Percentiles rank a stretch among this genome's conserved stretches.
Conservation (phyloP, 306 rosid genomes). For the Oemleria cerasiformis region DNA sequence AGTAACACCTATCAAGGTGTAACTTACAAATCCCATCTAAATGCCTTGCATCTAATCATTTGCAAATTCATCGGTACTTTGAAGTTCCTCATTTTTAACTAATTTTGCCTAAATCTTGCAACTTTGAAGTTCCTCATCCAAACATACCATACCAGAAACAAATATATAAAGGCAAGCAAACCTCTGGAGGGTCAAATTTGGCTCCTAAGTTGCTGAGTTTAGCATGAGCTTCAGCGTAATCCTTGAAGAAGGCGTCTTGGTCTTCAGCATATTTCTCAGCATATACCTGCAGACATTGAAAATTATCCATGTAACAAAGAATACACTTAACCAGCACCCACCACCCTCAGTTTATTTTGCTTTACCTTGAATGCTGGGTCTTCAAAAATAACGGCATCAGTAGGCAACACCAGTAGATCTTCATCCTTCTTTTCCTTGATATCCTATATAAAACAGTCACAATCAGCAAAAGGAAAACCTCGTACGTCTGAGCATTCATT, state of each 20-base stretch:
- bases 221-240: constrained; percentile 98
- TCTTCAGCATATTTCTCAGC: constrained; percentile 93
- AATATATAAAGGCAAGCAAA: constrained; percentile 27
- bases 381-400: constrained; percentile 89
- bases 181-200: constrained; percentile 97
- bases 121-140: no score
- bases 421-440: constrained; percentile 85
- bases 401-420: constrained; percentile 87
- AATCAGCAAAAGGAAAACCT: constrained; percentile 28
- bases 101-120: no score
- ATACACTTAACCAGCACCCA: neutral
- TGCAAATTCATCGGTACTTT: no score
- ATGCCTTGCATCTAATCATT: no score
- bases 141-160: constrained; percentile 1
- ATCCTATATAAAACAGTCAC: constrained; percentile 53
- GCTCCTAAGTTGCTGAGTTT: constrained; percentile 95
- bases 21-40: no score
- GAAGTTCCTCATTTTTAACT: no score
- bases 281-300: constrained; percentile 52
- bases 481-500: neutral
- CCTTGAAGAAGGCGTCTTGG: constrained; percentile 87
- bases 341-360: neutral
- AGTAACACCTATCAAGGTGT: no score
- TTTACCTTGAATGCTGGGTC: constrained; percentile 90
- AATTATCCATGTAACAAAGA: neutral